Evolutionary conservation across 1,139 yeast genomes (phyloP), one percentile per base, ranked within the genome.

Genomic region (Saccharomyces hybrid): DNA sequence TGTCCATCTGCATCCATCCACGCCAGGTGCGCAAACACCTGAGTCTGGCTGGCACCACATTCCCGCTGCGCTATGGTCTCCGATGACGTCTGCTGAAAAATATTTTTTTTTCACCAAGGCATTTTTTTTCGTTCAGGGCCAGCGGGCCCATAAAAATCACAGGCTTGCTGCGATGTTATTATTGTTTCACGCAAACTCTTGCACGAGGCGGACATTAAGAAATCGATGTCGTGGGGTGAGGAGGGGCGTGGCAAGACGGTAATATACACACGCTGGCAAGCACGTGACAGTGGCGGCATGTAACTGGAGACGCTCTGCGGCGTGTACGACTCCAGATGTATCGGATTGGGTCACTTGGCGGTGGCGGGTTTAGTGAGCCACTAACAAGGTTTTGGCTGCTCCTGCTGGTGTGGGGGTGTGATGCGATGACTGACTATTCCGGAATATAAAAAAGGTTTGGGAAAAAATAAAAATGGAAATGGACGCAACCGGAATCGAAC

Each of bases 401-500:
- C 26, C 6, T 24, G 26, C 26, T 16, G 44, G 7, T 21, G 26
- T 4, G 44, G 12, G 12, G 26, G 12, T 9, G 44, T 11, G 44
- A 38, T 38, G 14, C 41, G 21, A 16, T 34, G 12, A 34, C 41
- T 34, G 12, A 34, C 41, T 7, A 12, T n/a, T 4, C 48, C n/a
- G 5, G 14, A n/a, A 21, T 12, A 34, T 7, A n/a, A 32, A 32
- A 11, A 28, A 50, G 11, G 7, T 21, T 28, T 28, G 31, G 48
- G 58, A 59, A 59, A 57, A 24, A 27, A 16, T 16, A 55, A 57
- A 51, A 54, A 56, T 38, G 38, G 46, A 28, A 52, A 49, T 64
- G 67, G 68, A 64, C 68, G 61, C 61, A 59, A 64, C 67, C 65
- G 68, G 68, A 63, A 56, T 64, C 66, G 68, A 64, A 64, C 68